Base-by-base conservation (phyloP, 495 filamentous ascomycete genomes). In the Hypoxylon trugodes region DNA sequence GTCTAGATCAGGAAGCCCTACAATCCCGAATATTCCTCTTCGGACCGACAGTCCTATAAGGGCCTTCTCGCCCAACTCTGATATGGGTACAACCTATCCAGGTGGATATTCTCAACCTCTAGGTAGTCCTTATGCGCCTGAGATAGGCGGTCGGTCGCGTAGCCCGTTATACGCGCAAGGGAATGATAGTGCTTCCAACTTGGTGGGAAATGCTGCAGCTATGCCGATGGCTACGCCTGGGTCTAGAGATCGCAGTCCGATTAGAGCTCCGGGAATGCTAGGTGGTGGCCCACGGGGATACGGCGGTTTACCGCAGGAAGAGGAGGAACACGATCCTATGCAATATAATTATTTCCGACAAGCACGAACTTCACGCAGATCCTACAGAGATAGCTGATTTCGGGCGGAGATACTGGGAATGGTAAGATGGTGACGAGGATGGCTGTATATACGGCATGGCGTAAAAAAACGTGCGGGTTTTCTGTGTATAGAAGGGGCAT, bases 201-300 rank as follows among this genome's bases (percentile, higher is more conserved):
- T 82, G 19, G 73, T 82, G 22, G 56, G 66, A 46, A 74, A 77
- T 50, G 79, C 80, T 0, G 74, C 72, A 2, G 66, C 61, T 24
- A 74, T 79, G 76, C 69, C 80, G 5, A 53, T 76, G 42, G 73
- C 70, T 53, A 67, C 53, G 16, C 74, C 65, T 6, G 61, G 49
- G 13, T 51, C 70, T 2, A 66, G 75, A 38, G 77, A 78, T 2
- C 74, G 66, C 16, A 74, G 73, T 13, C 45, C 49, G 3, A 19
- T 57, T 3, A 56, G 72, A 42, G 48, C 68, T 47, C 70, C 75
- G 10, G 72, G 74, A 19, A 79, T 79, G 69, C 66, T 83, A 9
- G 82, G 82, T 26, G 81, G 81, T 24, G 82, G 82, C 6, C 81
- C 82, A 10, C 68, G 76, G 33, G 82, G 83, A 6, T 85, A 85